Conservation (phyloP, 2,329 filamentous ascomycete species). For the Cladosporium sp. region DNA sequence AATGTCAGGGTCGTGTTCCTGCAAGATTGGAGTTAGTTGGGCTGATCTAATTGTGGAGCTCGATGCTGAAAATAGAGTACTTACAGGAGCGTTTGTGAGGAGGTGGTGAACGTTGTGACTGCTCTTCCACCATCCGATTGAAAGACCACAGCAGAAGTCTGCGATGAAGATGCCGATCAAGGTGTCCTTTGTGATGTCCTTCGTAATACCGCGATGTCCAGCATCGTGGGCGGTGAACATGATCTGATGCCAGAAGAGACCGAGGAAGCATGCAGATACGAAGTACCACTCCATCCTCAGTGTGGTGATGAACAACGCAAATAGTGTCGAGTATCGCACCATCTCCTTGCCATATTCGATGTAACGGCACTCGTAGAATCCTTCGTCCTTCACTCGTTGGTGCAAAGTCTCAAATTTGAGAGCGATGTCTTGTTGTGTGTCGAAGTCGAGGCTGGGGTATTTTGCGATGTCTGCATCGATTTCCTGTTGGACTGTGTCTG, state of each 20-base stretch:
- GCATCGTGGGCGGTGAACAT: slow-evolving; percentile 69
- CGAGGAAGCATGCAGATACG: slow-evolving; percentile 59
- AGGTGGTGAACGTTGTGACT: slow-evolving; percentile 70
- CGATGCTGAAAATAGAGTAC: not conserved
- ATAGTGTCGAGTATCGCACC: slow-evolving; percentile 55
- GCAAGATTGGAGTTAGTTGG: not conserved
- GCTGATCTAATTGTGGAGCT: slow-evolving; percentile 22
- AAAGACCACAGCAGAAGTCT: slow-evolving; percentile 65
- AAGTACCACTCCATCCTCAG: slow-evolving; percentile 57
- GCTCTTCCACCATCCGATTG: slow-evolving; percentile 68
- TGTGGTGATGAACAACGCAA: slow-evolving; percentile 49
- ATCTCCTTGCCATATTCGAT: slow-evolving; percentile 61
- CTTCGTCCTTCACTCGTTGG: slow-evolving; percentile 54
- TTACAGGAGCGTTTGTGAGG: slow-evolving; percentile 61
- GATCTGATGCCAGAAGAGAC: slow-evolving; percentile 67
- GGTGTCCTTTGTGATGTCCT: slow-evolving; percentile 59
- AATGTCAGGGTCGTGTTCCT: slow-evolving; percentile 44
- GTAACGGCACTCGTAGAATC: slow-evolving; percentile 61
- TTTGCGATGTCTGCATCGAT: slow-evolving; percentile 38
- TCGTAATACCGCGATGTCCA: slow-evolving; percentile 63
- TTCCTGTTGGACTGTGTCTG: slow-evolving; percentile 39
- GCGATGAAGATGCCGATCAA: slow-evolving; percentile 63
- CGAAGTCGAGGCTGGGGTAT: slow-evolving; percentile 56
- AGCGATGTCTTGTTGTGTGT: slow-evolving; percentile 57
- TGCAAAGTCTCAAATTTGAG: slow-evolving; percentile 59